Evolutionary conservation across 2,329 filamentous ascomycete species (phyloP), one percentile per base, ranked within the genome.

Genomic region (Colletotrichum eremochloae): DNA sequence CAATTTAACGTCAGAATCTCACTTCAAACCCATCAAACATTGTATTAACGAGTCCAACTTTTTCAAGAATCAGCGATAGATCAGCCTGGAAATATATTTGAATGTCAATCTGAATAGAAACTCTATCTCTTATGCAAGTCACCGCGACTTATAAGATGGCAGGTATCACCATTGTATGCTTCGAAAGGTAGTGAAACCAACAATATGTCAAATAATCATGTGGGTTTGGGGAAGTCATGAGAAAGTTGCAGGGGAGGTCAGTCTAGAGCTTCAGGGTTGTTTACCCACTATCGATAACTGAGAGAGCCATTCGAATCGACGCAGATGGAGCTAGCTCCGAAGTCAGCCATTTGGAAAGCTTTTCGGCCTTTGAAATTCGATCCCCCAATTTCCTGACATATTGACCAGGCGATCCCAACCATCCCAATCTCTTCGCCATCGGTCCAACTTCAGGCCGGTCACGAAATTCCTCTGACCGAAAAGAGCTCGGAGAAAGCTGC

Each of bases 401-500:
- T n/a, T 18, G 36, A 33, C 31, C 5, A 29, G 52, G 18, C n/a
- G 11, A 50, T 50, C 20, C 60, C 44, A 50, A 31, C 44, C 12
- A 62, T 33, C 31, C 15, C 20, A 38, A 38, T 6, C 33, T 38
- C 15, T 18, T 33, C 42, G 24, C 9, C 42, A 40, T n/a, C 46
- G 38, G 36, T 44, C 44, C 20, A n/a, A 8, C 5, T 36, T 29
- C 40, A 42, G 15, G 29, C 36, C 38, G 12, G 44, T 38, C 52
- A 44, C 24, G 44, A 36, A 8, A 29, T 52, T 14, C 24, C 31
- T 20, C 29, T n/a, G 33, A 20, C 57, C 60, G 52, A 44, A 58
- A 65, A 64, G 42, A 15, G n/a, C n/a, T 66, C 44, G 67, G 62
- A 63, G 58, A 29, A n/a, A 44, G 18, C 14, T 33, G 33, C 20